A percentile compares a stretch with the other conserved stretches of the same genome.
Evolutionary conservation across 2,329 filamentous ascomycete genomes (phyloP).

Genomic region (Aspergillus sp.): DNA sequence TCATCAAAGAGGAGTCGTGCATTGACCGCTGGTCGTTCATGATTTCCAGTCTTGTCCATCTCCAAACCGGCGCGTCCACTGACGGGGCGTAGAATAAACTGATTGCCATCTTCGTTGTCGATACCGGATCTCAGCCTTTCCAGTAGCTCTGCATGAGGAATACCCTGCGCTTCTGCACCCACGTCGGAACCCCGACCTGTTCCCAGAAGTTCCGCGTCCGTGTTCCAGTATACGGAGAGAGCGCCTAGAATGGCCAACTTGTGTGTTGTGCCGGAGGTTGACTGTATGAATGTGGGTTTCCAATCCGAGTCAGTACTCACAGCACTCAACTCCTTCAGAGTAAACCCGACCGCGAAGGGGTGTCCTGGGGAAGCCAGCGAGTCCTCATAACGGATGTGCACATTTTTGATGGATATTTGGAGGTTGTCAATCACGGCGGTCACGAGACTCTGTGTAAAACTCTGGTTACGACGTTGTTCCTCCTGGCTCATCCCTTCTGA

Average conservation of each 20-base stretch:
- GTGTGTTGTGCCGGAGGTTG: constrained; percentile 77
- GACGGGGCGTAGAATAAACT: constrained; percentile 95
- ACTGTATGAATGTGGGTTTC: constrained; percentile 94
- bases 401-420: constrained; percentile 96
- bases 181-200: constrained; percentile 72
- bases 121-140: constrained; percentile 77
- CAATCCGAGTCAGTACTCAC: constrained; percentile 94
- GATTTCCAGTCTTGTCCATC: constrained; percentile 85
- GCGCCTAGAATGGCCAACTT: constrained; percentile 90
- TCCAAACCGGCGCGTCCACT: constrained; percentile 93
- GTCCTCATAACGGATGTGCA: constrained; percentile 97
- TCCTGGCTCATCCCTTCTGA: constrained; percentile 92
- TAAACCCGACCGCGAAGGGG: constrained; percentile 89
- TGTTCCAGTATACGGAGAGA: constrained; percentile 97
- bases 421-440: constrained; percentile 98
- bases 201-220: constrained; percentile 80
- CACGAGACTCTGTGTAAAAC: constrained; percentile 90
- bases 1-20: constrained; percentile 92
- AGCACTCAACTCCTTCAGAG: constrained; percentile 93
- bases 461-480: constrained; percentile 96
- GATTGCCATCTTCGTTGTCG: constrained; percentile 72
- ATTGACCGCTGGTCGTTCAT: constrained; percentile 80
- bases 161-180: constrained; percentile 57
- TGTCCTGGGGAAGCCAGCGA: constrained; percentile 92
- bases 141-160: constrained; percentile 73